Base-by-base conservation (phyloP, 768 basidiomycete species). In the Trametes meyenii region DNA sequence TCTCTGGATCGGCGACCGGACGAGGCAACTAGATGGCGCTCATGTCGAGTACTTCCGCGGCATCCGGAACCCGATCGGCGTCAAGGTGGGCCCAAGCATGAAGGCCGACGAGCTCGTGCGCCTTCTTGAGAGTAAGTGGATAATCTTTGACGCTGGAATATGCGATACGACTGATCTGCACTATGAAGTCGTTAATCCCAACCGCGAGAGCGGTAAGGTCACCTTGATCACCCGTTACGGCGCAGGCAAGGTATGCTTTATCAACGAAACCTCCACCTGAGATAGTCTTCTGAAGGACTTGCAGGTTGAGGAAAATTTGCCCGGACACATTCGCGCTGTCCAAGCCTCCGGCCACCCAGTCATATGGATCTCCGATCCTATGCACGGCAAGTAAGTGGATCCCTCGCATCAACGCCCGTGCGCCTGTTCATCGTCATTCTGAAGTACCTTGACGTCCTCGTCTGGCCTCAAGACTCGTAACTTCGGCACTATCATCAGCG, bases 1-100 rank as follows among this genome's bases (percentile, higher is more conserved):
- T 76, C 74, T 98, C 51, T 99, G 96, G 96, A 92, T 99, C 55
- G 96, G 96, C 0, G 97, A 99, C 75, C 85, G 96, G 53, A 99
- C 96, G 5, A 79, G 96, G 42, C 93, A 96, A 74, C 78, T 98
- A 0, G 84, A 86, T 48, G 94, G 95, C 7, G 97, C 95, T 3
- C 97, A 99, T 72, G 88, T 98, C 35, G 96, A 98, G 77, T 95
- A 95, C 74, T 96, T 96, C 76, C 80, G 92, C 58, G 94, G 94
- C 7, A 89, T 97, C 55, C 80, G 92, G 50, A 96, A 97, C 71
- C 94, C 94, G 1, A 92, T 97, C 61, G 97, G 97, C 2, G 85
- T 98, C 78, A 99, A 99, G 73, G 92, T 96, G 6, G 97, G 97
- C 2, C 96, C 97, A 24, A 86, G 85, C 43, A 90, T 98, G 90